phyloP scores from a whole-genome alignment of 768 basidiomycete species.

The Boletus coccyginus region DNA sequence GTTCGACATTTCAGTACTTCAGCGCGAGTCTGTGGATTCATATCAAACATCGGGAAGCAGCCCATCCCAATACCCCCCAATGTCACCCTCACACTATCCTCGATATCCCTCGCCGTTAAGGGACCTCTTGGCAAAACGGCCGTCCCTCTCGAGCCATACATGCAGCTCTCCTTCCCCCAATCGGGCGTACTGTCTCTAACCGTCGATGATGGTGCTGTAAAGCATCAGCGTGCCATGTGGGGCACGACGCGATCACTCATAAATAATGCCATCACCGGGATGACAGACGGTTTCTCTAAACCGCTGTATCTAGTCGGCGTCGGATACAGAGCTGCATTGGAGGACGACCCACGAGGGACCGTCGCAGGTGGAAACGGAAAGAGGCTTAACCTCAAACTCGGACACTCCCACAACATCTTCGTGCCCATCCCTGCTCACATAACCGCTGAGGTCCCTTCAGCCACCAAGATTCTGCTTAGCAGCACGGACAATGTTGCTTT shows the following conservation, averaged over 20 bases:
- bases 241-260: slow-evolving; percentile 92
- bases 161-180: slow-evolving; percentile 37
- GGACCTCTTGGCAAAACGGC: slow-evolving; percentile 54
- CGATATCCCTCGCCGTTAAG: slow-evolving; percentile 46
- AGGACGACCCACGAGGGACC: slow-evolving; percentile 70
- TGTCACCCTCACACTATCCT: slow-evolving; percentile 40
- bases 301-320: slow-evolving; percentile 92
- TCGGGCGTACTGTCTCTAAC: slow-evolving; percentile 34
- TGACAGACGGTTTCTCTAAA: slow-evolving; percentile 82
- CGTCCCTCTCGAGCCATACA: slow-evolving; percentile 47
- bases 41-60: slow-evolving; percentile 59
- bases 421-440: slow-evolving; percentile 83
- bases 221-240: slow-evolving; percentile 89
- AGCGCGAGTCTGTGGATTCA: slow-evolving; percentile 43
- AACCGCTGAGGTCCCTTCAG: slow-evolving; percentile 71
- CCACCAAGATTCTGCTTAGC: slow-evolving; percentile 79
- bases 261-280: slow-evolving; percentile 84
- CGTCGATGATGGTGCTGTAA: slow-evolving; percentile 60
- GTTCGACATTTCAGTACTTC: slow-evolving; percentile 50
- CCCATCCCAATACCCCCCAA: slow-evolving; percentile 54
- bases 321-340: slow-evolving; percentile 86
- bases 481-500: slow-evolving; percentile 88
- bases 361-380: slow-evolving; percentile 56
- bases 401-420: slow-evolving; percentile 84
- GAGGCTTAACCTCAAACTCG: slow-evolving; percentile 87